Evolutionary conservation across 108 stramenopile genomes (phyloP).

Genomic region (Conticribra guillardii): DNA sequence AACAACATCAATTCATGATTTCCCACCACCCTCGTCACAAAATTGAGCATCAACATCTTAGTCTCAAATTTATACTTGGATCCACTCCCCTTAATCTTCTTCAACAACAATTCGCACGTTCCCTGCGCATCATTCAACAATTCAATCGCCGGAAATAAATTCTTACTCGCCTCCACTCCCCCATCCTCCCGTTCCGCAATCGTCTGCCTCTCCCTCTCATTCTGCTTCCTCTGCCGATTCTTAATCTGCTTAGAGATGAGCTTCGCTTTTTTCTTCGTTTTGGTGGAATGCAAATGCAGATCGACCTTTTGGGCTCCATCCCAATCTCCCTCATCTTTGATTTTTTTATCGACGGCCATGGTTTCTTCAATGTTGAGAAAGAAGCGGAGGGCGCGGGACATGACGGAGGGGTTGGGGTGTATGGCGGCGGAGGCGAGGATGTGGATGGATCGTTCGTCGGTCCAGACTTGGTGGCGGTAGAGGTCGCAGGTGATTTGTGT

Average conservation of each 20-base stretch:
- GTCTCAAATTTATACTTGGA: slow-evolving; percentile 84
- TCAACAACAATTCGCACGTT: slow-evolving; percentile 86
- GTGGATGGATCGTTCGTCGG: slow-evolving; percentile 94
- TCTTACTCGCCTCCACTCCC: slow-evolving; percentile 66
- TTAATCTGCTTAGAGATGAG: slow-evolving; percentile 67
- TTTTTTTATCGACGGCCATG: slow-evolving; percentile 88
- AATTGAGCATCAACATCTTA: slow-evolving; percentile 96
- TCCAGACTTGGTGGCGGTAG: slow-evolving; percentile 96
- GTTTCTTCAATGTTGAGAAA: slow-evolving; percentile 95
- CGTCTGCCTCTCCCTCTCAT: slow-evolving; percentile 56
- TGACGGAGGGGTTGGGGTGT: slow-evolving; percentile 62
- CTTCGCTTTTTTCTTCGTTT: slow-evolving; percentile 62
- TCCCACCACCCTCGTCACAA: slow-evolving; percentile 92
- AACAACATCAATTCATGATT: slow-evolving; percentile 92
- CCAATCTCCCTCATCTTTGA: slow-evolving; percentile 73
- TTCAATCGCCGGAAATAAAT: slow-evolving; percentile 94
- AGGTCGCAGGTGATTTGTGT: slow-evolving; percentile 94
- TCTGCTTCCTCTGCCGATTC: slow-evolving; percentile 66
- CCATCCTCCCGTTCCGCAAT: slow-evolving; percentile 67
- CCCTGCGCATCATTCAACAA: slow-evolving; percentile 96
- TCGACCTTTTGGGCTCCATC: slow-evolving; percentile 71
- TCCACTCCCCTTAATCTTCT: slow-evolving; percentile 63
- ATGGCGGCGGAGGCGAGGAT: slow-evolving; percentile 85
- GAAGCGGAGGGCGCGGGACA: slow-evolving; percentile 89
- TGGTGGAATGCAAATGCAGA: slow-evolving; percentile 80